Percentiles rank a stretch among this genome's conserved stretches.
These are phyloP conservation scores for Salvia rosmarinus DNA, from an alignment of 257 asterid species.

Conservation along the genomic window DNA sequence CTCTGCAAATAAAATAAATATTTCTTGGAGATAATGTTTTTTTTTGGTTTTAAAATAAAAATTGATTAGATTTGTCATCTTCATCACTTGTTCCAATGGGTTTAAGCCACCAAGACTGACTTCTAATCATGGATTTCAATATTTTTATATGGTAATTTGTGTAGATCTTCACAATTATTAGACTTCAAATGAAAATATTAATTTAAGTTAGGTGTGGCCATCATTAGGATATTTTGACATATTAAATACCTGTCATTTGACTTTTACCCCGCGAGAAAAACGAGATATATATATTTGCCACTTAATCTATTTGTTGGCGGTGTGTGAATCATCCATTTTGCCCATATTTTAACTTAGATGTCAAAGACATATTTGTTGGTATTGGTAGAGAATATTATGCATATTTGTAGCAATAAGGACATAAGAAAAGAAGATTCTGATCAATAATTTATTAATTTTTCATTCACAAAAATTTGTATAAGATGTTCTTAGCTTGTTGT, in stretches of 20 bases:
- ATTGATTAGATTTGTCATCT: constrained; percentile 23
- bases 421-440: background rate
- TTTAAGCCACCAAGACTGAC: constrained; percentile 37
- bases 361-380: background rate
- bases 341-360: background rate
- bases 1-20: constrained; percentile 8
- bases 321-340: background rate
- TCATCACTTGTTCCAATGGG: constrained; percentile 25
- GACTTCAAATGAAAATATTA: background rate
- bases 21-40: constrained; percentile 34
- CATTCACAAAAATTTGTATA: too few species aligned
- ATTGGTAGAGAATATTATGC: background rate
- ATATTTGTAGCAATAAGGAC: background rate
- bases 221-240: background rate
- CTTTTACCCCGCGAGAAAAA: background rate
- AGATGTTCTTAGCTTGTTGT: background rate
- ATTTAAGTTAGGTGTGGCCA: constrained; percentile 10
- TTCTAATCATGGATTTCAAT: constrained; percentile 24
- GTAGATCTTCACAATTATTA: constrained; percentile 23
- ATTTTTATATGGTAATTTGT: constrained; percentile 23
- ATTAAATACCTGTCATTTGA: background rate
- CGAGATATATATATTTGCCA: background rate
- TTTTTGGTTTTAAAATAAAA: background rate
- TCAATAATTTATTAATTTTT: too few species aligned
- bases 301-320: background rate